phyloP scores from a whole-genome alignment of 345 rosid species.

The Eucalyptus viminalis region DNA sequence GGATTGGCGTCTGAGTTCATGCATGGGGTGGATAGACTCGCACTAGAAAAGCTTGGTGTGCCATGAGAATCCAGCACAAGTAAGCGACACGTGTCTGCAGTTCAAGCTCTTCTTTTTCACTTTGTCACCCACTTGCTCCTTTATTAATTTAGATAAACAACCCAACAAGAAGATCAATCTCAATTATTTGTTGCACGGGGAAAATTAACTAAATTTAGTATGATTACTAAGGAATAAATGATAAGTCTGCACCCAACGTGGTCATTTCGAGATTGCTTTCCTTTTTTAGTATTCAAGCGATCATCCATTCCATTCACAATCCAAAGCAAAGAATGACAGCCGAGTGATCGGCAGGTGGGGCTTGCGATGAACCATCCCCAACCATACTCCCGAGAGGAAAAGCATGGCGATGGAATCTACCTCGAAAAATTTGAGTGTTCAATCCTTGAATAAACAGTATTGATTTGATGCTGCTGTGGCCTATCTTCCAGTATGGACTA shows the following conservation, averaged over 20 bases:
- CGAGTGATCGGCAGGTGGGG: not conserved
- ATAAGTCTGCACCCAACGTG: not conserved
- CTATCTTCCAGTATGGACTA: not conserved
- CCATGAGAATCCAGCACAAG: not conserved
- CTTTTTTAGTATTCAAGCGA: not conserved
- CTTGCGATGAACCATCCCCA: not conserved
- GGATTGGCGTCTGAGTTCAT: not conserved
- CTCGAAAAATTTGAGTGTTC: not conserved
- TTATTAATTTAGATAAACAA: not conserved
- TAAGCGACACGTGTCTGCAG: not conserved
- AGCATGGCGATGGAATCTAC: not conserved
- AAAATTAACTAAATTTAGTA: not conserved
- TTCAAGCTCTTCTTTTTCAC: not conserved
- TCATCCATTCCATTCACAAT: not conserved
- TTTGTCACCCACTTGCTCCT: not conserved
- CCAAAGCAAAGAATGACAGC: not conserved
- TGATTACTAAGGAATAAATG: not conserved
- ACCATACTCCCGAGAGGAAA: not conserved
- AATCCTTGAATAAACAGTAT: not conserved
- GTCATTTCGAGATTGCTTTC: not conserved
- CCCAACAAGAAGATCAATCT: not conserved
- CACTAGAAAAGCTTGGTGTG: not conserved
- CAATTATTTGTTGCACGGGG: not conserved
- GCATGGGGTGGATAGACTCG: not conserved
- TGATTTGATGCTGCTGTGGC: too few species aligned